Percentiles rank a stretch among this genome's conserved stretches.
Evolutionary conservation across 1,284 basidiomycete species (phyloP).

Genomic region (Moniliophthora roreri): DNA sequence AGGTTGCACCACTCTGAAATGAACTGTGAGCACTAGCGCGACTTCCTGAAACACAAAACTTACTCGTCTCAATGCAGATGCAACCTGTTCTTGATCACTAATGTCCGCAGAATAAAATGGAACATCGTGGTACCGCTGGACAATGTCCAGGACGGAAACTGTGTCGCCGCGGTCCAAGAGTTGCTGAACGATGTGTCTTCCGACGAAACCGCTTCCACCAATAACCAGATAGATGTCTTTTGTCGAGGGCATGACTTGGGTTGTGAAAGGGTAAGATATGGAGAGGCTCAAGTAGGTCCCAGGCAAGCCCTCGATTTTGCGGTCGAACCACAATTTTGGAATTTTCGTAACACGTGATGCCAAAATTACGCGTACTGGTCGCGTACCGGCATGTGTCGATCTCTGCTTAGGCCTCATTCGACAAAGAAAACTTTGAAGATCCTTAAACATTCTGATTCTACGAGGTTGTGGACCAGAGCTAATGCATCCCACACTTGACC

Average conservation of each 20-base stretch:
- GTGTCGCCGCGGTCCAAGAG: slow-evolving; percentile 78
- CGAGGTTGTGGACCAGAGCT: too few relatives aligned
- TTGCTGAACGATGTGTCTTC: slow-evolving; percentile 85
- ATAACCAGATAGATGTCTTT: slow-evolving; percentile 78
- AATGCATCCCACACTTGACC: too few relatives aligned
- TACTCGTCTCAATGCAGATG: slow-evolving; percentile 74
- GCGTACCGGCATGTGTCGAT: too few relatives aligned
- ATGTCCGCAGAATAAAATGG: slow-evolving; percentile 88
- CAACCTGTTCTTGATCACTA: slow-evolving; percentile 71
- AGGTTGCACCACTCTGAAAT: slow-evolving; percentile 72
- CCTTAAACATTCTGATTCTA: too few relatives aligned
- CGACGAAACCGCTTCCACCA: slow-evolving; percentile 91
- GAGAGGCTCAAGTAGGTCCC: slow-evolving; percentile 3
- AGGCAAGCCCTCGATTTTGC: background rate
- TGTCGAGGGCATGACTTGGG: slow-evolving; percentile 20
- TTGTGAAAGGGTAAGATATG: background rate
- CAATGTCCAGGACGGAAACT: slow-evolving; percentile 86
- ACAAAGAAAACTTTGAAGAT: too few relatives aligned
- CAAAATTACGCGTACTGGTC: background rate
- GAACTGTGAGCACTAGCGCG: background rate
- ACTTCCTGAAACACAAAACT: slow-evolving; percentile 21
- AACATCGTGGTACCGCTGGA: slow-evolving; percentile 84
- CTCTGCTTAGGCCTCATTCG: too few relatives aligned
- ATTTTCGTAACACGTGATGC: background rate
- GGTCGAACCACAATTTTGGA: slow-evolving; percentile 6